Evolutionary conservation across 78 protist species (phyloP).

Genomic region (Trichosphaerium sp.): DNA sequence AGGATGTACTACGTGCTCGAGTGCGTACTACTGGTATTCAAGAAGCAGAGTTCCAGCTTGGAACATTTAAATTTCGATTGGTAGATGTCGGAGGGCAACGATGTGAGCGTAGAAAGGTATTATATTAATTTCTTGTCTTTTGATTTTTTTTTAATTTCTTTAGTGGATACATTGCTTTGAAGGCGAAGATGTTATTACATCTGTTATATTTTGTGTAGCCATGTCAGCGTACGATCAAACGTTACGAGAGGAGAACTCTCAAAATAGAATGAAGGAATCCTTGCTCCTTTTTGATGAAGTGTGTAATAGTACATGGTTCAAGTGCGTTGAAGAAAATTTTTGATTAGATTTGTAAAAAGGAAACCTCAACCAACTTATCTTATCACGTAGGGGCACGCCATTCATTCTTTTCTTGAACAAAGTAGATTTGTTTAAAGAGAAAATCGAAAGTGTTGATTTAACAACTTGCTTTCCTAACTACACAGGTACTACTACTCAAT

Average conservation of each 20-base stretch:
- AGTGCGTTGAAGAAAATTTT: no score
- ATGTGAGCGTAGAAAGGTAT: conserved; percentile 80
- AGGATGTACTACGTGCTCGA: conserved; percentile 78
- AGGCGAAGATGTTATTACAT: conserved; percentile 68
- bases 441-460: conserved; percentile 32
- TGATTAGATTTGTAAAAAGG: no score
- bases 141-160: no score
- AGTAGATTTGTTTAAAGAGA: conserved; percentile 60
- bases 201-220: conserved; percentile 75
- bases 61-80: conserved; percentile 45
- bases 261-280: conserved; percentile 76
- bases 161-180: conserved; percentile 91
- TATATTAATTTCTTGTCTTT: no score
- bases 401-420: conserved; percentile 45
- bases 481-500: conserved; percentile 34
- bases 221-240: conserved; percentile 74
- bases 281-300: conserved; percentile 71
- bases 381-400: conserved; percentile 11
- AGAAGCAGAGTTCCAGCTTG: conserved; percentile 50
- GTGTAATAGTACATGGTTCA: conserved; percentile 76
- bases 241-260: conserved; percentile 20
- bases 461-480: conserved; percentile 43
- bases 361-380: no score
- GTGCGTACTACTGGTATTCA: conserved; percentile 82
- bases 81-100: conserved; percentile 93